These are phyloP conservation scores for Trichocladium antarcticum DNA, from an alignment of 495 filamentous ascomycete species.

Conservation along the genomic window DNA sequence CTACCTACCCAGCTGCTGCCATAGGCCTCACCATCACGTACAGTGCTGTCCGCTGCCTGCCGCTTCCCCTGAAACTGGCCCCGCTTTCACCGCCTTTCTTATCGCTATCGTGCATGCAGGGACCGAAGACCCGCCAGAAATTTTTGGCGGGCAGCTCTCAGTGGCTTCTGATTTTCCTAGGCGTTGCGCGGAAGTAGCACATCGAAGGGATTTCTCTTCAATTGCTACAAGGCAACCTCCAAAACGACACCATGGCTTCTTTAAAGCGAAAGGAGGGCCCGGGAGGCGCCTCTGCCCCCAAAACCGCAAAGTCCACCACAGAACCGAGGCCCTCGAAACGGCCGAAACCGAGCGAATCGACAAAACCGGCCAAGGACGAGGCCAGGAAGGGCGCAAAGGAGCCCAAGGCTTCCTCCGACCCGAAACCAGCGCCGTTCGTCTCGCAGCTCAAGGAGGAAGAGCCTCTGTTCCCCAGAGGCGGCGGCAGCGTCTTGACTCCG, in stretches of 20 bases:
- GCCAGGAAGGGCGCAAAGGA: slow-evolving; percentile 17
- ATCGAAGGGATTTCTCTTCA: slow-evolving; percentile 10
- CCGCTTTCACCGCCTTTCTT: slow-evolving; percentile 17
- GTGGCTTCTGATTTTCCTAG: slow-evolving; percentile 4
- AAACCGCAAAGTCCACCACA: slow-evolving; percentile 23
- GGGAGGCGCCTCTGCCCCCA: slow-evolving; percentile 28
- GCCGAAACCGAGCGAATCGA: slow-evolving; percentile 30
- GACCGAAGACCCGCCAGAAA: slow-evolving; percentile 20
- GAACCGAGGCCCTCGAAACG: slow-evolving; percentile 35
- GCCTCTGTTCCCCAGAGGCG: slow-evolving; percentile 81
- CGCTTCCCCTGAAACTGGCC: neutral
- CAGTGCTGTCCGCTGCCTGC: neutral
- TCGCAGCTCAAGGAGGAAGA: slow-evolving; percentile 59
- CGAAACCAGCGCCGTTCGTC: slow-evolving; percentile 23
- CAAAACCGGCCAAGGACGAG: slow-evolving; percentile 19
- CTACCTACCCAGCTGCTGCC: too few species aligned
- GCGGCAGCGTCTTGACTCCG: slow-evolving; percentile 79
- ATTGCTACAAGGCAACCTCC: slow-evolving; percentile 11
- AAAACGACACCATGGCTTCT: slow-evolving; percentile 28
- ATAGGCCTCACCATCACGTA: too few species aligned
- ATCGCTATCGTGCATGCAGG: slow-evolving; percentile 22
- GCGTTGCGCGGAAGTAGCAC: slow-evolving; percentile 8
- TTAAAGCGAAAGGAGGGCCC: slow-evolving; percentile 41
- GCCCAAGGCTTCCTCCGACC: slow-evolving; percentile 14
- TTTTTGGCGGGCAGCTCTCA: slow-evolving; percentile 19